Base-by-base conservation (phyloP, 2,329 filamentous ascomycete species). In the Penicillium vulpinum region DNA sequence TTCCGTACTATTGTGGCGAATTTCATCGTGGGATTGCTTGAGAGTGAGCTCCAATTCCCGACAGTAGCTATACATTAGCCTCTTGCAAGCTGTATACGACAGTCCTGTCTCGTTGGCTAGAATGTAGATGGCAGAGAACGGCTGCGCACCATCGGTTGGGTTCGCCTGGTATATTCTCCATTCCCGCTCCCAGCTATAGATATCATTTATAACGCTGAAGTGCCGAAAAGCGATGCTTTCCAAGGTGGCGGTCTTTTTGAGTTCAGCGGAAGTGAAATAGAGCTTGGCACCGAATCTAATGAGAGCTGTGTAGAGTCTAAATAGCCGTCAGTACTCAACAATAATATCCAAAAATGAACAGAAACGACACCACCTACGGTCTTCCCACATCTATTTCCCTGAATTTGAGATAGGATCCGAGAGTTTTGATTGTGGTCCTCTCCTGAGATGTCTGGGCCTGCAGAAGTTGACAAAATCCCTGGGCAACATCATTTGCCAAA, bases 141-240 rank as follows among this genome's bases (percentile, higher is more conserved):
- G 59, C 8, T 24, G 50, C 1, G 62, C 35, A 24, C 62, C 62
- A 47, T 63, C 61, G 15, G 60, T 54, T 21, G 24, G 38, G 18
- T 52, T 51, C 3, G 43, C 43, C 29, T 60, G 57, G 40, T 59
- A 56, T 10, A 54, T 46, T 36, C 56, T 61, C 57, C 59, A 65
- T 53, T 64, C 61, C 7, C 51, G 53, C 15, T 64, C 60, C 62
- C 62, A 65, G 49, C 62, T 65, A 45, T 61, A 65, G 1, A 65
- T 55, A 45, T 65, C 62, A 46, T 65, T 65, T 21, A 65, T 46
- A 2, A 57, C 47, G 26, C 62, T 53, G 41, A 62, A 21, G 38
- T 62, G 60, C n/a, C 61, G 52, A 22, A 64, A 65, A 5, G 61
- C 51, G 15, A 16, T 41, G 31, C 61, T 59, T 44, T 62, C 61